Evolutionary conservation across 257 asterid genomes (phyloP).

Genomic region (Nicotiana attenuata): DNA sequence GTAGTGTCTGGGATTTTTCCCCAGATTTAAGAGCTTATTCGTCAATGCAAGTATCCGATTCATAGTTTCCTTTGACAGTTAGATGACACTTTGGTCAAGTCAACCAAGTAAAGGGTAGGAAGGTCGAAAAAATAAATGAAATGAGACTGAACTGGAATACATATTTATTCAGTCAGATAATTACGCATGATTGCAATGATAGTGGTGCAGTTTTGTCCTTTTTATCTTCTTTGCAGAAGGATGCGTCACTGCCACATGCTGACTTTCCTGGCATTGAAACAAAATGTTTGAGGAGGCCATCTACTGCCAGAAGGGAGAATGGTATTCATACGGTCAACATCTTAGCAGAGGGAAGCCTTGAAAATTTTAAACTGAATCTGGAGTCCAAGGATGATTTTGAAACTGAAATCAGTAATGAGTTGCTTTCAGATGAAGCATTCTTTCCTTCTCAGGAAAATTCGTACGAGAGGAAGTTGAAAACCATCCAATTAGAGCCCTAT

Average conservation of each 20-base stretch:
- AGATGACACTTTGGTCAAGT: neutral
- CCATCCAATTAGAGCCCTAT: constrained; percentile 13
- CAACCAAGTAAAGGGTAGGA: neutral
- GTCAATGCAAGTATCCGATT: neutral
- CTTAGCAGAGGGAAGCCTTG: constrained; percentile 7
- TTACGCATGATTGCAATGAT: neutral
- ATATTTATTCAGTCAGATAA: neutral
- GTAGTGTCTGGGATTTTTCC: neutral
- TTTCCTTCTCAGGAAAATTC: constrained; percentile 14
- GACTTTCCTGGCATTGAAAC: constrained; percentile 18
- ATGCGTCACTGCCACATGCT: constrained; percentile 5
- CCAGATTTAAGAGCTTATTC: neutral
- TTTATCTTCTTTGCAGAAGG: constrained; percentile 32
- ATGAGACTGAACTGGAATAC: neutral
- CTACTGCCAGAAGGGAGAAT: constrained; percentile 5
- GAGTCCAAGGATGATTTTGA: neutral
- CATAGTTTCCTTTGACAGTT: neutral
- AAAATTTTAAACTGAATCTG: neutral
- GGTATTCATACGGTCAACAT: neutral
- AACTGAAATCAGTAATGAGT: constrained; percentile 3
- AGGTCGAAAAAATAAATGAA: neutral
- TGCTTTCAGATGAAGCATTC: neutral
- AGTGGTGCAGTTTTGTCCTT: constrained; percentile 5
- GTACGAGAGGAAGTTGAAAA: constrained; percentile 17
- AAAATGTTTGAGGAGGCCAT: constrained; percentile 10